phyloP scores from a whole-genome alignment of 192 early-diverging fungal genomes.

The Lobulomyces angularis region DNA sequence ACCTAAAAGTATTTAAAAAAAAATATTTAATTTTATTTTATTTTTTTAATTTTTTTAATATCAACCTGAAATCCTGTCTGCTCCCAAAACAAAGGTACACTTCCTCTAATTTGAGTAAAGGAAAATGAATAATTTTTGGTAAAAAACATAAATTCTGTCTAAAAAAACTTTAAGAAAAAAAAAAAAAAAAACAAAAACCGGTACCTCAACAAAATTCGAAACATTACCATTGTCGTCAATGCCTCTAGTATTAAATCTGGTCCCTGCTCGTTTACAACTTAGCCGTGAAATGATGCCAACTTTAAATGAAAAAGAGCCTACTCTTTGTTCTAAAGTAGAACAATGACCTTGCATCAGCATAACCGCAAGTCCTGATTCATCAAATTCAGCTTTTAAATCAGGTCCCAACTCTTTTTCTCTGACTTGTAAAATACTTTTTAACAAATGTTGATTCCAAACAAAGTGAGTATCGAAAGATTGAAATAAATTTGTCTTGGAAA shows the following conservation, averaged over 20 bases:
- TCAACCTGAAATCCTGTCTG: constrained; percentile 76
- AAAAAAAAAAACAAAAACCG: background rate
- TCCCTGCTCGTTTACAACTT: constrained; percentile 73
- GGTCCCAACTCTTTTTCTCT: constrained; percentile 57
- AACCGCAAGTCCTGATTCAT: constrained; percentile 61
- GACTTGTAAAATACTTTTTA: constrained; percentile 67
- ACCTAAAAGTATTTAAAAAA: too few species aligned
- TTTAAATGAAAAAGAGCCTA: constrained; percentile 24
- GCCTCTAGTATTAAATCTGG: constrained; percentile 85
- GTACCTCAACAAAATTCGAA: constrained; percentile 88
- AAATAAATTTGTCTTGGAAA: constrained; percentile 11
- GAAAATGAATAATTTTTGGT: constrained; percentile 22
- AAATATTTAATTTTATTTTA: background rate
- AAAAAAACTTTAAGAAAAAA: constrained; percentile 3
- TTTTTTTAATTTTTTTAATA: constrained; percentile 6
- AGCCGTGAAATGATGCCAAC: constrained; percentile 60
- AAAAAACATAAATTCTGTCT: constrained; percentile 75
- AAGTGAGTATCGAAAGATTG: constrained; percentile 63
- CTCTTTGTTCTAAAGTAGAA: background rate
- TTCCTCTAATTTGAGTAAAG: constrained; percentile 13
- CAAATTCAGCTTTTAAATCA: constrained; percentile 51
- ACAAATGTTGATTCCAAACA: constrained; percentile 84
- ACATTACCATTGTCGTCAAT: constrained; percentile 94
- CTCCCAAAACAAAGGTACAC: constrained; percentile 77
- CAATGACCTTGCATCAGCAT: constrained; percentile 54